Base-by-base conservation (phyloP, 106 monocot genomes). In the Dendrobium nobile region DNA sequence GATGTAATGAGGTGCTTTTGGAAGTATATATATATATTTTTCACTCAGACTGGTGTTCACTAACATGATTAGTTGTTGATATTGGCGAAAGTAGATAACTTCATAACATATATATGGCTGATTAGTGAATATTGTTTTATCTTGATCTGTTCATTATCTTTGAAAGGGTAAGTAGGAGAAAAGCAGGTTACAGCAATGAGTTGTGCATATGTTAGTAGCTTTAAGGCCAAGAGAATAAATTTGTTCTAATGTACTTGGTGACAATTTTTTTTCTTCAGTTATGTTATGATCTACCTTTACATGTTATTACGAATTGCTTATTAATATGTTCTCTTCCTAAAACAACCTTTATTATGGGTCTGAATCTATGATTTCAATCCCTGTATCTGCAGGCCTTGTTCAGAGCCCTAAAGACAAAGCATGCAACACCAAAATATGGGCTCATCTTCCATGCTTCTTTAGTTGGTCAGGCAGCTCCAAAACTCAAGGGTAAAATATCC, bases 361-460 rank as follows among this genome's bases (percentile, higher is more conserved):
- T 37, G 19, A 31, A 70, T 26, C n/a, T 18, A 41, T 58, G 19
- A 31, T 78, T 27, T 18, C 54, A 24, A 65, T 88, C 58, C 55
- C 4, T 72, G 11, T 82, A 24, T 77, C 82, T 11, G 13, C 24
- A 97, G 97, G 97, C 97, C 18, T 90, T 97, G 44, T 97, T 97
- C 82, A 86, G 97, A 89, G 94, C 97, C 74, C 85, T 97, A 37
- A 97, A 97, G 87, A 85, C 97, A 45, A 97, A 97, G 61, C 97
- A 97, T 45, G 83, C 97, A 54, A 97, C 97, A 43, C 97, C 97
- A 58, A 97, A 97, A 70, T 97, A 97, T 84, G 97, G 97, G 13
- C 89, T 97, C 27, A 97, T 97, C 40, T 97, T 86, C 77, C 94
- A 97, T 81, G 92, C 97, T 79, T 97, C 94, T 26, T 84, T 97